These are phyloP conservation scores for Acorus calamus DNA, from an alignment of 106 monocot species.

Conservation along the genomic window DNA sequence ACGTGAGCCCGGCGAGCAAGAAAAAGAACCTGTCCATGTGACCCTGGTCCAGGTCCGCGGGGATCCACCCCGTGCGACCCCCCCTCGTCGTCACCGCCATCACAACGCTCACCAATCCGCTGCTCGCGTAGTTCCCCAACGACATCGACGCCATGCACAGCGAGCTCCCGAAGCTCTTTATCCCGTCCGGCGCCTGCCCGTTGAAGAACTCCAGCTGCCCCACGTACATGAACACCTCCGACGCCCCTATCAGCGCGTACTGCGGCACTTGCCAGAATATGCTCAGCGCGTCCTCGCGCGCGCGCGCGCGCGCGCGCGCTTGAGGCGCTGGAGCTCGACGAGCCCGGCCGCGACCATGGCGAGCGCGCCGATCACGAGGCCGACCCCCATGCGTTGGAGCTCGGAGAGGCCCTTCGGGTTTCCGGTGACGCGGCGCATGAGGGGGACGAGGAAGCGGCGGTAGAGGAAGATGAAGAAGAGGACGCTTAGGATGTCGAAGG, in stretches of 20 bases:
- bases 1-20: constrained; percentile 45
- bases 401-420: constrained; percentile 38
- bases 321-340: constrained; percentile 31
- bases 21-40: constrained; percentile 74
- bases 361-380: constrained; percentile 32
- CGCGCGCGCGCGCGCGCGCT: constrained; percentile 22
- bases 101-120: constrained; percentile 45
- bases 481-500: constrained; percentile 54
- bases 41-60: constrained; percentile 52
- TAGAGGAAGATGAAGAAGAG: constrained; percentile 38
- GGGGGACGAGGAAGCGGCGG: constrained; percentile 26
- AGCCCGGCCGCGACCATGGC: constrained; percentile 48
- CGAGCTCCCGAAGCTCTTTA: constrained; percentile 64
- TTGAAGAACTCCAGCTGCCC: constrained; percentile 60
- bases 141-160: constrained; percentile 67
- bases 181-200: constrained; percentile 51
- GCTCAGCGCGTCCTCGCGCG: constrained; percentile 22
- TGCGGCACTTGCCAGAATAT: constrained; percentile 60
- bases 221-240: constrained; percentile 60
- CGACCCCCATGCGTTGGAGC: constrained; percentile 66
- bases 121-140: constrained; percentile 68
- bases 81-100: constrained; percentile 17
- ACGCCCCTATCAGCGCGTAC: constrained; percentile 49
- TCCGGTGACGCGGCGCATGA: constrained; percentile 7
- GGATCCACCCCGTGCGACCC: constrained; percentile 50